phyloP scores from a whole-genome alignment of 192 early-diverging fungal species.

The Phlyctochytrium planicorne region DNA sequence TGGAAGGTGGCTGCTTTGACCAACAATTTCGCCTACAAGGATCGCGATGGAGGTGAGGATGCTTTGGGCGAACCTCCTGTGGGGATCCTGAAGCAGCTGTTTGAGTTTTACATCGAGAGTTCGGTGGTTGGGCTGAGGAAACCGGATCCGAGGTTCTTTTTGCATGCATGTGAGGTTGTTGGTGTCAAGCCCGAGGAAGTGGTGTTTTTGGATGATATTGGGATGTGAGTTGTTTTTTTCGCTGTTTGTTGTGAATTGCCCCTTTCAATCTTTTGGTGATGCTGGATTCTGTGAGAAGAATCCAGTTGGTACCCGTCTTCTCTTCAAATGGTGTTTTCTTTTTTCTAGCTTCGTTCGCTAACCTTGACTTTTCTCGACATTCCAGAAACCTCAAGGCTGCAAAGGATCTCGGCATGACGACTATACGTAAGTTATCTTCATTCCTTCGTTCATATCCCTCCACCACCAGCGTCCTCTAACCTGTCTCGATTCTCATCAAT shows the following conservation, averaged over 20 bases:
- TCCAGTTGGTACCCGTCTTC: background rate
- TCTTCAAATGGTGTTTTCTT: background rate
- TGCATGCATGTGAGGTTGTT: slow-evolving; percentile 68
- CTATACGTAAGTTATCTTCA: slow-evolving; percentile 48
- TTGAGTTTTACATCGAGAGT: slow-evolving; percentile 78
- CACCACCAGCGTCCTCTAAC: background rate
- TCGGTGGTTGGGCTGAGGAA: slow-evolving; percentile 75
- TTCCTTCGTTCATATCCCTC: background rate
- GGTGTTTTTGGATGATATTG: slow-evolving; percentile 87
- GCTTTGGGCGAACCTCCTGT: slow-evolving; percentile 15
- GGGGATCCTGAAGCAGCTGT: slow-evolving; percentile 48
- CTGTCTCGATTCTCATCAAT: background rate
- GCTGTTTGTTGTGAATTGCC: too few relatives aligned
- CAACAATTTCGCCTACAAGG: slow-evolving; percentile 66
- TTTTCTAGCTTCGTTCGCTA: slow-evolving; percentile 1
- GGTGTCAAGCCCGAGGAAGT: slow-evolving; percentile 65
- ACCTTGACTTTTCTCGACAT: background rate
- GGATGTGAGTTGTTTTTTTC: slow-evolving; percentile 35
- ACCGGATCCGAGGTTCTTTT: slow-evolving; percentile 75
- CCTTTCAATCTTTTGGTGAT: too few relatives aligned
- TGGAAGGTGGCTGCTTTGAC: slow-evolving; percentile 78
- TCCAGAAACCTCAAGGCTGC: slow-evolving; percentile 67
- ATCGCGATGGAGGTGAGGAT: slow-evolving; percentile 31
- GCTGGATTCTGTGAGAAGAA: too few relatives aligned
- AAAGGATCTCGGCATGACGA: slow-evolving; percentile 65